A percentile compares a stretch with the other conserved stretches of the same genome.
These are phyloP conservation scores for Pseudogymnoascus sp. DNA, from an alignment of 2,329 filamentous ascomycete genomes.

Conservation along the genomic window DNA sequence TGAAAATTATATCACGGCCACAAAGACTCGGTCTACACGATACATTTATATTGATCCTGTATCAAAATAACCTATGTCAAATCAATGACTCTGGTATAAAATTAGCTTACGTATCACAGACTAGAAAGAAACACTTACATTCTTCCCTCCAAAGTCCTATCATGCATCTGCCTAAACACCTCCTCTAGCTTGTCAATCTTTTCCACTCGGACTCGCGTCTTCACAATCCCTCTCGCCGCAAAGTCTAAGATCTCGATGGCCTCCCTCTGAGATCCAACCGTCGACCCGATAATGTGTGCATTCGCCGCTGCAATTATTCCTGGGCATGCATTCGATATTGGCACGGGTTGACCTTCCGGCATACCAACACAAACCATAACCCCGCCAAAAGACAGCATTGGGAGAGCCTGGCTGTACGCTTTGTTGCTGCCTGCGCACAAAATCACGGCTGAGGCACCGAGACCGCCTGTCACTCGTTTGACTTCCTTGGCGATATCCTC, in stretches of 20 bases:
- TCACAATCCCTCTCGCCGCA: conserved; percentile 38
- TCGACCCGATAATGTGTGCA: conserved; percentile 38
- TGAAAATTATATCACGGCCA: not conserved
- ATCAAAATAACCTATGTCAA: not conserved
- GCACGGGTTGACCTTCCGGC: conserved; percentile 34
- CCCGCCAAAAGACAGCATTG: conserved; percentile 40
- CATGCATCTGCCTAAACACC: conserved; percentile 36
- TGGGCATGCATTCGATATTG: conserved; percentile 37
- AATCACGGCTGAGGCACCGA: conserved; percentile 50
- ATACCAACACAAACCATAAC: conserved; percentile 44
- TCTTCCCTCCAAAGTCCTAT: not conserved
- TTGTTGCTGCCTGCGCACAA: conserved; percentile 44
- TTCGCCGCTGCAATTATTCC: conserved; percentile 33
- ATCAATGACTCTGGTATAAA: not conserved
- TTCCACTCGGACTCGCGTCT: conserved; percentile 35
- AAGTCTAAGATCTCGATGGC: conserved; percentile 40
- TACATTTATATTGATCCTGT: not conserved
- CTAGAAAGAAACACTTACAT: not conserved
- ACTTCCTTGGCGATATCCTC: conserved; percentile 38
- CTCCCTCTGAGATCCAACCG: conserved; percentile 42
- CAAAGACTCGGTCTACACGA: not conserved
- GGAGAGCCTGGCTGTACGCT: conserved; percentile 40
- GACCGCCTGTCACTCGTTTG: conserved; percentile 44
- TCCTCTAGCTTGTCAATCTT: conserved; percentile 39
- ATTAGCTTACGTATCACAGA: not conserved